These are phyloP conservation scores for Cutaneotrichosporon sp. DNA, from an alignment of 1,284 basidiomycete genomes.

Conservation along the genomic window DNA sequence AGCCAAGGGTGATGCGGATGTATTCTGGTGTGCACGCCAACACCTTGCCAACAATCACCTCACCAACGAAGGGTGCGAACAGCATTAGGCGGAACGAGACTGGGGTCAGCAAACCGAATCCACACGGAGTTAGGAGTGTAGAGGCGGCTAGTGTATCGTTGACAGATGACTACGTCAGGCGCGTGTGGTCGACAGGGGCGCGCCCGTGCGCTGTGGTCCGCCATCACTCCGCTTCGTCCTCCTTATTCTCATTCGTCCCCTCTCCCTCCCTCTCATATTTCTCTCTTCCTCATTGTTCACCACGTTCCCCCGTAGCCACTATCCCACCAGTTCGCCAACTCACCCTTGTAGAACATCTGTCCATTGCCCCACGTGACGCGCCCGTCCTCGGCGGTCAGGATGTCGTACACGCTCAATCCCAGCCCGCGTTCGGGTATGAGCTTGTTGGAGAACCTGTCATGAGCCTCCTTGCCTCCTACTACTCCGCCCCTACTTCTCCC, in stretches of 20 bases:
- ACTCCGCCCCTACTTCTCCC: background rate
- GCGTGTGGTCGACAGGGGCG: background rate
- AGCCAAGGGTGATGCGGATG: slow-evolving; percentile 81
- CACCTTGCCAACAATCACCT: slow-evolving; percentile 85
- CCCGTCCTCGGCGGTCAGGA: slow-evolving; percentile 82
- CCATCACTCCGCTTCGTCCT: background rate
- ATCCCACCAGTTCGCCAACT: slow-evolving; percentile 31
- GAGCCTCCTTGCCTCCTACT: background rate
- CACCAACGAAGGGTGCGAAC: slow-evolving; percentile 86
- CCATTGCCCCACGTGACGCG: slow-evolving; percentile 94
- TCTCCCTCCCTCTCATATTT: background rate
- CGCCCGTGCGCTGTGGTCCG: background rate
- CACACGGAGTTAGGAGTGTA: background rate
- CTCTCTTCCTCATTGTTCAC: background rate
- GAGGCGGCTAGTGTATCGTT: too few relatives aligned
- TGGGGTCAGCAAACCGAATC: slow-evolving; percentile 46
- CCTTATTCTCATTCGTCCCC: background rate
- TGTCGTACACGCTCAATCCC: slow-evolving; percentile 83
- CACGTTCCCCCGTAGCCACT: background rate
- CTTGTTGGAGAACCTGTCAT: slow-evolving; percentile 82
- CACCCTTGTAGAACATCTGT: slow-evolving; percentile 88
- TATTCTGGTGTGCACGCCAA: slow-evolving; percentile 78
- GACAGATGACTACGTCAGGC: too few relatives aligned
- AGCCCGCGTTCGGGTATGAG: slow-evolving; percentile 90
- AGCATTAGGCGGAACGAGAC: slow-evolving; percentile 88